phyloP scores from a whole-genome alignment of 768 basidiomycete genomes.

The Wakefieldia striispora region DNA sequence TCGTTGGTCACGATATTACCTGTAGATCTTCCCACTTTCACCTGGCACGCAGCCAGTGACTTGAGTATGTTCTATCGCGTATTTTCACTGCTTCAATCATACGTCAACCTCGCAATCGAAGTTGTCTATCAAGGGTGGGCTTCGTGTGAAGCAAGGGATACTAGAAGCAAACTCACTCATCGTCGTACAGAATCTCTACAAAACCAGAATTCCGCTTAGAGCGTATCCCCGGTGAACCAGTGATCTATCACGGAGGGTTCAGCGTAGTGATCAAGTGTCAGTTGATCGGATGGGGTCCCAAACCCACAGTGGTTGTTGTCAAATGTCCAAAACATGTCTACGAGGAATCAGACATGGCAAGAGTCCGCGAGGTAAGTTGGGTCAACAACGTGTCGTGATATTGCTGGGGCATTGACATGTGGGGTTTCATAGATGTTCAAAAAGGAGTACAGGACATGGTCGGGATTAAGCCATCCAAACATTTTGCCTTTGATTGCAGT shows the following conservation, averaged over 20 bases:
- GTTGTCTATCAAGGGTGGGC: background rate
- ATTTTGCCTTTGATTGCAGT: constrained; percentile 12
- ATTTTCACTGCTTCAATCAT: background rate
- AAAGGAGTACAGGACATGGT: constrained; percentile 4
- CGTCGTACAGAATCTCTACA: background rate
- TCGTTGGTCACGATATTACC: no score
- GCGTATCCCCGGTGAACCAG: constrained; percentile 6
- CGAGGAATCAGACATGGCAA: background rate
- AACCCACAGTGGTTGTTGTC: constrained; percentile 13
- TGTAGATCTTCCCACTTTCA: no score
- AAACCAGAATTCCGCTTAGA: constrained; percentile 1
- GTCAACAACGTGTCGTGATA: background rate
- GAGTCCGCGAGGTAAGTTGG: constrained; percentile 5
- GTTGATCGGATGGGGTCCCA: background rate
- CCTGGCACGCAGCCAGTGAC: no score
- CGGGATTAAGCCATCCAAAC: constrained; percentile 6
- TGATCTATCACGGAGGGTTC: constrained; percentile 12
- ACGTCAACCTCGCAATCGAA: background rate
- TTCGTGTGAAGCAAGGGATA: background rate
- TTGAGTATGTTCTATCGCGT: background rate
- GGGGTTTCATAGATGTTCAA: constrained; percentile 6
- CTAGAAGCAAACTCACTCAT: background rate
- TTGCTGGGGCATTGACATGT: background rate
- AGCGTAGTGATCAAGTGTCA: constrained; percentile 1
- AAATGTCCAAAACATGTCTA: constrained; percentile 8